Base-by-base conservation (phyloP, 805 yeast genomes). In the Pichia occidentalis region DNA sequence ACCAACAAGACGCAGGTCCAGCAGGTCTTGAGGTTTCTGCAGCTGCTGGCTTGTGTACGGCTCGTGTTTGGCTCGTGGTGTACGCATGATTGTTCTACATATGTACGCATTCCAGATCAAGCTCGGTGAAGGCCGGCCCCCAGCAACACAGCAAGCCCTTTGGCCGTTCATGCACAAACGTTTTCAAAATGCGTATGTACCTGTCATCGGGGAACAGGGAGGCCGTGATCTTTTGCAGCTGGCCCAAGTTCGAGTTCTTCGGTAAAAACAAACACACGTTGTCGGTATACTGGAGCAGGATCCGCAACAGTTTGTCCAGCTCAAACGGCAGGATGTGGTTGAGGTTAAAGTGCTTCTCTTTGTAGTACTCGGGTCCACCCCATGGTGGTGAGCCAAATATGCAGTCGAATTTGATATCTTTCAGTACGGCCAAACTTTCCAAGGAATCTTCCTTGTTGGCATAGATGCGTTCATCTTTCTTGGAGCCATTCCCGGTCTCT, bases 311-410 rank as follows among this genome's bases (percentile, higher is more conserved):
- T 23, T 58, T 55, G 19, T 65, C 61, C 10, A 80, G 44, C 4
- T 63, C 56, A 34, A 75, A 57, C 0, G 86, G 85, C 29, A 57
- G 46, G 45, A 71, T 13, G 19, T 43, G 54, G 10, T 55, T 46
- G 26, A 79, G 53, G 46, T 78, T 75, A 54, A 69, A 80, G 3
- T 47, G 45, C n/a, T 37, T 39, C 14, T 56, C 57, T 13, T 57
- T 46, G 37, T 61, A 57, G 53, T 83, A 84, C 3, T 60, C 54
- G 0, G 85, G 81, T 0, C 94, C 94, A 23, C 90, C 92, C 94
- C 92, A 84, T 1, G 92, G 92, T 1, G 92, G 92, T 2, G 88
- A 80, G 17, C 76, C 68, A 58, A 80, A 83, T 7, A 75, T 65
- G 36, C 77, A 65, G 46, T 75, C 81, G 25, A 73, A 65, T n/a